These are phyloP conservation scores for Oxalis stricta DNA, from an alignment of 441 rosid species.

Conservation along the genomic window DNA sequence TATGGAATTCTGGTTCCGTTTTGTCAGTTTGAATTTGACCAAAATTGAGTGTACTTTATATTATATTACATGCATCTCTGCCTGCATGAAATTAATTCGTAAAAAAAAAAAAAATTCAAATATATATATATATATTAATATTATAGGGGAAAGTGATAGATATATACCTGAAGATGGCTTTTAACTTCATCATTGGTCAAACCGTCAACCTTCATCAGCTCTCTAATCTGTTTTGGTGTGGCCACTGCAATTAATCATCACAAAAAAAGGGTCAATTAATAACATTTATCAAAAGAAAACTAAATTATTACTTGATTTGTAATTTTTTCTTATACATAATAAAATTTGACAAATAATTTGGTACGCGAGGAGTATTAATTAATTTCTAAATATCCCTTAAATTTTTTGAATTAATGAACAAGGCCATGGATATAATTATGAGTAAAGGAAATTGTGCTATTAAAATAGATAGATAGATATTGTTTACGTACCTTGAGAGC, in stretches of 20 bases:
- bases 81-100: no score
- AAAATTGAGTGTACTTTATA: no score
- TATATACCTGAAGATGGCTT: conserved; percentile 52
- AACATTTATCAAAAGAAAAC: background rate
- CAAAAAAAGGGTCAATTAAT: conserved; percentile 2
- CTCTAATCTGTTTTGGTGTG: conserved; percentile 66
- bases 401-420: background rate
- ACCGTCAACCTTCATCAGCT: conserved; percentile 68
- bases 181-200: conserved; percentile 76
- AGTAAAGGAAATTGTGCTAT: no score
- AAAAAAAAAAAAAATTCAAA: conserved; percentile 7
- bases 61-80: no score
- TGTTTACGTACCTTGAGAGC: conserved; percentile 68
- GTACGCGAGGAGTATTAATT: background rate
- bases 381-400: background rate
- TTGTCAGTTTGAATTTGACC: no score
- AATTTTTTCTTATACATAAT: no score
- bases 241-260: conserved; percentile 29
- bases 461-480: no score
- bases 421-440: no score
- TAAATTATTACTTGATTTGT: conserved; percentile 6
- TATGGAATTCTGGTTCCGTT: no score
- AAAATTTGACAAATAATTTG: no score
- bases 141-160: conserved; percentile 7
- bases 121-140: background rate